Evolutionary conservation across 495 filamentous ascomycete genomes (phyloP), one percentile per base, ranked within the genome.

Genomic region (Xanthoparmelia taractica): DNA sequence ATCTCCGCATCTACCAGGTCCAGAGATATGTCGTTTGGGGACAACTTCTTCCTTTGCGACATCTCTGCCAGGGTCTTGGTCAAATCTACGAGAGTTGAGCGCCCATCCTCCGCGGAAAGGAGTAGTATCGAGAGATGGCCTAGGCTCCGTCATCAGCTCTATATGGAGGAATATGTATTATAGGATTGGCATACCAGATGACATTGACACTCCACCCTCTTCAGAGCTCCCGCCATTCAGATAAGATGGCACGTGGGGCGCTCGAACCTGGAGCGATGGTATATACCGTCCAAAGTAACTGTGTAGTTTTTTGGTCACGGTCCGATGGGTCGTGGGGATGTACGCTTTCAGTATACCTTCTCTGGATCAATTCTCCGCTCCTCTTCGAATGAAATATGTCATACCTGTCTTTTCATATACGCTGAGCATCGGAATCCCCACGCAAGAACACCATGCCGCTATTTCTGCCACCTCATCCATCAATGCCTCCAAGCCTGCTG

Each of bases 1-100:
- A 98, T 79, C 74, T 97, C 94, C 11, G 88, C 86, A 71, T 98
- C 91, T n/a, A 98, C 85, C 47, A 98, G 76, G 65, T 96, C 90
- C 23, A 82, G 76, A 48, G 82, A 90, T 64, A 98, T 92, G 71
- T 98, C 92, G 23, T 81, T 74, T 0, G 87, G 77, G 4, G 82
- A 81, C 27, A 98, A 75, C 73, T 96, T 96, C 58, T 86, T 85
- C 62, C 88, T 85, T 76, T 98, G 94, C 7, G 90, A 84, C 93
- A 98, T 96, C 68, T 96, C 90, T 8, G 92, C 83, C 12, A 98
- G 79, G 5, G 95, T 97, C 70, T 92, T 95, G 50, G 95, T 97
- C 33, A 98, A 82, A 74, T 97, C 94, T 13, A 97, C 92, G 60
- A 98, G 80, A 13, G 93, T 96, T 69, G 95, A 89, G 43, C 92